Conservation (phyloP, 2,329 filamentous ascomycete genomes). For the Orbilia javanica region DNA sequence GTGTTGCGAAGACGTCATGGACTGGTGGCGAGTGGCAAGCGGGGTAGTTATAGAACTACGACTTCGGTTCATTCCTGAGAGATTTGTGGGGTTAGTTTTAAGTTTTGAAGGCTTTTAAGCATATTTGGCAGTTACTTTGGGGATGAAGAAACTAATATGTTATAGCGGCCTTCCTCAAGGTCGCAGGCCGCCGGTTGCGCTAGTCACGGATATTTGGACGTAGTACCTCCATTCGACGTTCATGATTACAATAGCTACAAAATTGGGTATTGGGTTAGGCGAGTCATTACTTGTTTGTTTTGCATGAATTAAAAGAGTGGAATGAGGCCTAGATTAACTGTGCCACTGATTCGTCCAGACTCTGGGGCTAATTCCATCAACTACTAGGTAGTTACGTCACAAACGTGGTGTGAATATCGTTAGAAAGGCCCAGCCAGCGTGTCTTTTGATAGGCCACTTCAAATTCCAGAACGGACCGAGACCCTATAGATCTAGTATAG, state of each 20-base stretch:
- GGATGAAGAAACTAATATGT: neutral
- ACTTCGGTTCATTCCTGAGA: neutral
- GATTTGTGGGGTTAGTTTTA: neutral
- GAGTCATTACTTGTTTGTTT: neutral
- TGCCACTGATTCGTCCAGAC: too few species aligned
- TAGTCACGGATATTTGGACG: too few species aligned
- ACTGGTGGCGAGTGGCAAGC: neutral
- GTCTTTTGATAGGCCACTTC: neutral
- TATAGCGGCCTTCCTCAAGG: too few species aligned
- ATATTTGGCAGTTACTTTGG: neutral
- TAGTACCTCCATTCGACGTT: too few species aligned
- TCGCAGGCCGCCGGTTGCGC: too few species aligned
- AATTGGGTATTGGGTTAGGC: too few species aligned
- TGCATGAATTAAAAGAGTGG: too few species aligned
- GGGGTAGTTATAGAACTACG: conserved; percentile 20
- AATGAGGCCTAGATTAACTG: too few species aligned
- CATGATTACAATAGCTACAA: too few species aligned
- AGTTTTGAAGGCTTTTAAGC: neutral
- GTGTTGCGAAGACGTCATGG: conserved; percentile 34
- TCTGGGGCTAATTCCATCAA: neutral
- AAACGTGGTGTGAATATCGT: neutral
- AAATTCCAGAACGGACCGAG: neutral
- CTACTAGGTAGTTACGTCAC: too few species aligned
- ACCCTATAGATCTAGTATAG: neutral
- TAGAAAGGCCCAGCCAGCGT: neutral